Conservation (phyloP, 2,329 filamentous ascomycete species). For the Arachnomyces sp. region DNA sequence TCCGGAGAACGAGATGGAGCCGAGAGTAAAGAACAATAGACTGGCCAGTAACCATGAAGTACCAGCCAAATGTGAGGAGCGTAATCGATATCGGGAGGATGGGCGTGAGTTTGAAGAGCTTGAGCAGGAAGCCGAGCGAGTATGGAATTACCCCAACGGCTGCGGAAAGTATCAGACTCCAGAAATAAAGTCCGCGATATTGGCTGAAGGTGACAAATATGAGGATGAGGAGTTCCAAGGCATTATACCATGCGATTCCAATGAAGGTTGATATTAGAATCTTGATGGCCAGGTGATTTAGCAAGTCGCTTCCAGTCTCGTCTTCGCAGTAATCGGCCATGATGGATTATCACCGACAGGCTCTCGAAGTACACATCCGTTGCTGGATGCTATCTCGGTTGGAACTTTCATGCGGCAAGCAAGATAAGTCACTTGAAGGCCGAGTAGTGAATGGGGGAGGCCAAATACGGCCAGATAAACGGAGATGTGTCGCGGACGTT, state of each 20-base stretch:
- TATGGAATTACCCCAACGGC: conserved; percentile 38
- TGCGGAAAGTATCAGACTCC: conserved; percentile 39
- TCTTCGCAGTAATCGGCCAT: conserved; percentile 15
- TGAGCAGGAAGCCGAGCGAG: conserved; percentile 40
- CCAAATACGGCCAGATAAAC: too few species aligned
- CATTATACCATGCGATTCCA: conserved; percentile 43
- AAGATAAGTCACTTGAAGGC: too few species aligned
- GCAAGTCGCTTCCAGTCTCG: conserved; percentile 30
- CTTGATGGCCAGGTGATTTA: conserved; percentile 27
- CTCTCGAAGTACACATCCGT: too few species aligned
- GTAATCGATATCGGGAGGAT: conserved; percentile 33
- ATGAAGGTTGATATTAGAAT: conserved; percentile 40
- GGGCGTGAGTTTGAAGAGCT: conserved; percentile 34
- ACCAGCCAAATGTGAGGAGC: conserved; percentile 39
- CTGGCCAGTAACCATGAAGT: conserved; percentile 41
- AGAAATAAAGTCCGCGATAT: conserved; percentile 43
- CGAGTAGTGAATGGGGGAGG: too few species aligned
- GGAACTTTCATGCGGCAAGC: too few species aligned
- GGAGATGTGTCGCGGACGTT: too few species aligned
- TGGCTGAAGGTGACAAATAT: conserved; percentile 42
- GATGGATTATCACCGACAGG: too few species aligned
- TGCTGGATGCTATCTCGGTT: too few species aligned
- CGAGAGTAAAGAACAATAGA: conserved; percentile 43
- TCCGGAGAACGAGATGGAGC: conserved; percentile 39
- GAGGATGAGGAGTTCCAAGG: conserved; percentile 41